Evolutionary conservation across 2,329 filamentous ascomycete species (phyloP), one percentile per base, ranked within the genome.

Genomic region (Calonectria hawksworthii): DNA sequence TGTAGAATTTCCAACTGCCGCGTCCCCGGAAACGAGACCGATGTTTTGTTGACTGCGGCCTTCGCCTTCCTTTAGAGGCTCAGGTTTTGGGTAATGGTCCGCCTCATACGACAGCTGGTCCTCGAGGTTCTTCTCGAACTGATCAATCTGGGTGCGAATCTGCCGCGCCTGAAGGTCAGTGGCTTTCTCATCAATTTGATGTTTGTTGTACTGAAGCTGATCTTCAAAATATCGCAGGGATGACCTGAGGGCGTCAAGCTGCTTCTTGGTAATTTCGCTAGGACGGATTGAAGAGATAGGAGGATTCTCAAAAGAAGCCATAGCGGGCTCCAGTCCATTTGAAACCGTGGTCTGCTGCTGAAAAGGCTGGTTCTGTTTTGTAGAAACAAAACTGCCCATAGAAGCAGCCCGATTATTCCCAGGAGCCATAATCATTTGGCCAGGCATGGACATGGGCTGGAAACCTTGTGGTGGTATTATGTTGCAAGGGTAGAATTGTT

Each of bases 181-280:
- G 41, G 86, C 83, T 75, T 86, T 87, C 77, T 91, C 90, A 73
- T 93, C 91, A 75, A 93, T 91, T 77, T 93, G 91, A 75, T 93
- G 90, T 76, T 88, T 89, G 80, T 93, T 93, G 85, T 90, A 92
- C 68, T 88, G 87, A 56, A 93, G 82, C 77, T 93, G 91, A 74
- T 91, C 89, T 75, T 92, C 88, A 51, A 90, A 86, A 72, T 89
- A 89, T 78, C 88, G 90, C 74, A 93, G 85, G n/a, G 88, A 87
- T n/a, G 81, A 79, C 51, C 87, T 87, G 69, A 93, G 86, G 52
- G 85, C 83, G 28, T 88, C 86, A 65, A 92, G 87, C 77, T 92
- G 91, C 77, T 89, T 90, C 80, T 86, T 90, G 10, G 90, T 92
- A 77, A 92, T 91, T n/a, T 91, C 89, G 77, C 91, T 92, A 5